Conservation (phyloP, 495 filamentous ascomycete genomes). For the Hypoxylon crocopeplum region DNA sequence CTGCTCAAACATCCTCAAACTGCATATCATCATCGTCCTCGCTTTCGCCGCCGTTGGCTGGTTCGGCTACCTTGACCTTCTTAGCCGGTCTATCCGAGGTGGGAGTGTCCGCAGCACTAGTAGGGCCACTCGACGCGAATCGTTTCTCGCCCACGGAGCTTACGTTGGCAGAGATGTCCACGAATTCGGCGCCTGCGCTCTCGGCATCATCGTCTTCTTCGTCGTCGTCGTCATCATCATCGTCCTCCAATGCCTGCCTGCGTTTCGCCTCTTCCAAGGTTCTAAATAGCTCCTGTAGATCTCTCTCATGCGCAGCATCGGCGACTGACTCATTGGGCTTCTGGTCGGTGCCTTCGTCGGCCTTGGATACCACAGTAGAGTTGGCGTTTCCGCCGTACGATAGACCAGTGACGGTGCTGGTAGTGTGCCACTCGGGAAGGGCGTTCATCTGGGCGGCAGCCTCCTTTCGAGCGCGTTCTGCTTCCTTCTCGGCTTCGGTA, state of each 20-base stretch:
- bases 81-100: conserved; percentile 56
- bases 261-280: conserved; percentile 54
- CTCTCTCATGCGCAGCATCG: conserved; percentile 47
- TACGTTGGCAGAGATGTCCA: conserved; percentile 39
- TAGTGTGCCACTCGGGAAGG: conserved; percentile 87
- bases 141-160: conserved; percentile 38
- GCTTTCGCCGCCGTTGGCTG: conserved; percentile 50
- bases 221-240: conserved; percentile 58
- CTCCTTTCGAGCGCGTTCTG: conserved; percentile 75
- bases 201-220: conserved; percentile 57
- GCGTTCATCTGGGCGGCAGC: conserved; percentile 81
- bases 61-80: conserved; percentile 62
- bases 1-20: conserved; percentile 65
- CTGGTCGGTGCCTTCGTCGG: conserved; percentile 61
- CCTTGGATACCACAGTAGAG: conserved; percentile 54
- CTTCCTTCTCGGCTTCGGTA: conserved; percentile 74
- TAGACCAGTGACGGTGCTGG: conserved; percentile 74
- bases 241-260: conserved; percentile 51
- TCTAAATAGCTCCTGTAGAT: conserved; percentile 61
- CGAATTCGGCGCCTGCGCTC: conserved; percentile 45
- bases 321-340: conserved; percentile 41
- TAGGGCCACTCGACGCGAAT: conserved; percentile 42
- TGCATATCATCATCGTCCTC: conserved; percentile 66
- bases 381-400: conserved; percentile 43
- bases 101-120: conserved; percentile 43